Evolutionary conservation across 352 stramenopile species (phyloP).

Genomic region (Sclerospora graminicola): DNA sequence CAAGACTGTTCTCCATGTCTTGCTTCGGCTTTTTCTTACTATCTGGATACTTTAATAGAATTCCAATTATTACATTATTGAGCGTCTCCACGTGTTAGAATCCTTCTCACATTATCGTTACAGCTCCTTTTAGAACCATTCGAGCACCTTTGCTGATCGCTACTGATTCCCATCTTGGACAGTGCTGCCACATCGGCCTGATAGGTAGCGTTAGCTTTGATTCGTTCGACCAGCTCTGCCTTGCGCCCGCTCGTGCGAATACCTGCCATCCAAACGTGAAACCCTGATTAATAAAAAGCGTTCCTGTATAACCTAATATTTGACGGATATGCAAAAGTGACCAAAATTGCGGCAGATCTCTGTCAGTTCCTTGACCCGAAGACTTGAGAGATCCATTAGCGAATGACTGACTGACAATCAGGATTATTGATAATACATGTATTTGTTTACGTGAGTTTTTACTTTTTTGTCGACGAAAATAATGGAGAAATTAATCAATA

Average conservation of each 20-base stretch:
- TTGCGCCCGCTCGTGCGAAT: slow-evolving; percentile 65
- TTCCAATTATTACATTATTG: too few species aligned
- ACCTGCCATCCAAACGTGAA: slow-evolving; percentile 18
- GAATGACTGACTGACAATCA: slow-evolving; percentile 12
- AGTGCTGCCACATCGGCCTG: slow-evolving; percentile 17
- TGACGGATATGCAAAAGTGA: slow-evolving; percentile 13
- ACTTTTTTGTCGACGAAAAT: too few species aligned
- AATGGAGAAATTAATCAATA: too few species aligned
- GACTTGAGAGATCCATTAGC: slow-evolving; percentile 43
- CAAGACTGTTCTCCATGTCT: slow-evolving; percentile 21
- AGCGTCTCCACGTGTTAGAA: too few species aligned
- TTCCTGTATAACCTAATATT: not conserved
- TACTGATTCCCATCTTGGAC: slow-evolving; percentile 20
- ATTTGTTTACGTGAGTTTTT: too few species aligned
- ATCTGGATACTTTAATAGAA: slow-evolving; percentile 5
- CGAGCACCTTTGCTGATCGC: slow-evolving; percentile 9
- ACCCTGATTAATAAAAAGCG: not conserved
- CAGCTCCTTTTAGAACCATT: slow-evolving; percentile 15
- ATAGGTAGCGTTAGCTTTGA: slow-evolving; percentile 47
- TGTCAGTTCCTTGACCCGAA: slow-evolving; percentile 75
- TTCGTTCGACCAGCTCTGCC: slow-evolving; percentile 62
- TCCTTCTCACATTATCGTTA: not conserved
- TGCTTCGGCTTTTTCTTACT: slow-evolving; percentile 50
- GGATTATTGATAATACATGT: too few species aligned
- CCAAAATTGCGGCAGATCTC: slow-evolving; percentile 70